These are phyloP conservation scores for Tetrapyrgos nigripes DNA, from an alignment of 1,284 basidiomycete genomes.

Conservation along the genomic window DNA sequence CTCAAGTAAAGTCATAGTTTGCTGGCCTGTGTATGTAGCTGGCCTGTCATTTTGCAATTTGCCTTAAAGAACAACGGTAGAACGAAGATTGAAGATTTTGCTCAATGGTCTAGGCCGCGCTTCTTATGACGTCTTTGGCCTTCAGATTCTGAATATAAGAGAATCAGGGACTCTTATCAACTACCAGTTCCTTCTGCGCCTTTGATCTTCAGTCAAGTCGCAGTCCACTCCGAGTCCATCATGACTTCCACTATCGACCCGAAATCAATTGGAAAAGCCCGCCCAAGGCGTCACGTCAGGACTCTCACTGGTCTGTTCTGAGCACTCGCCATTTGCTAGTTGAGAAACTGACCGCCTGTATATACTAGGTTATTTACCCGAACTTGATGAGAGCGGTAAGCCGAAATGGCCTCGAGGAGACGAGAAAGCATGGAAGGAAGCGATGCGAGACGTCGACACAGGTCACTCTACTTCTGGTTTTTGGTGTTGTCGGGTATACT, in stretches of 20 bases:
- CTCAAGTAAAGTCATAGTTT: too few species aligned
- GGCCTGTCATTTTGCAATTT: too few species aligned
- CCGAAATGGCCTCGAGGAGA: conserved; percentile 89
- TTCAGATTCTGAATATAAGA: neutral
- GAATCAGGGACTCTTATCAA: neutral
- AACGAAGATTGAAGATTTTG: too few species aligned
- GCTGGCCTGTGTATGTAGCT: too few species aligned
- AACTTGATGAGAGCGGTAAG: conserved; percentile 75
- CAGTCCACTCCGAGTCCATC: conserved; percentile 12
- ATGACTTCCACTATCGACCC: conserved; percentile 70
- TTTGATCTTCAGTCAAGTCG: neutral
- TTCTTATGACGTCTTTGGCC: neutral
- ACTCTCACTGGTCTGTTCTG: conserved; percentile 67
- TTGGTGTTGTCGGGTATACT: neutral
- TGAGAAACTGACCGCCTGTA: neutral
- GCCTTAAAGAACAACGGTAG: too few species aligned
- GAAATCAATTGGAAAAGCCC: conserved; percentile 63
- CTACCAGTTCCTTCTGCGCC: neutral
- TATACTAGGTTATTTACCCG: conserved; percentile 70
- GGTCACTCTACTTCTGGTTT: conserved; percentile 45
- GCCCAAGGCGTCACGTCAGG: conserved; percentile 71
- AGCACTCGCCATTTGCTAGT: neutral
- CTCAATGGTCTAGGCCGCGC: neutral
- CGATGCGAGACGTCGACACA: conserved; percentile 61
- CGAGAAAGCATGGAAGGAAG: conserved; percentile 79